Conservation (phyloP, 441 rosid species). For the Erodium texanum region DNA sequence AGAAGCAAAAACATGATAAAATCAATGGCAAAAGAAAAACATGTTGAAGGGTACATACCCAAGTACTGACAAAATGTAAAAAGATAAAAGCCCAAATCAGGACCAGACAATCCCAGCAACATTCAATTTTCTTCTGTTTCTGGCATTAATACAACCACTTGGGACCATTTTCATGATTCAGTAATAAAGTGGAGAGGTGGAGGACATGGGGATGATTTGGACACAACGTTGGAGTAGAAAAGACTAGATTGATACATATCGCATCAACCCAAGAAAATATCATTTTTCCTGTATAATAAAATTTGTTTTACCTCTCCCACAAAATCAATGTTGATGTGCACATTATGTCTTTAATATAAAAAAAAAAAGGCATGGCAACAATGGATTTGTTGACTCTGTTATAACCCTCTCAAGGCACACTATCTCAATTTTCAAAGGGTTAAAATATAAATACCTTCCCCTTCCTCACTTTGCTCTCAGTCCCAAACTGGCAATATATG, state of each 20-base stretch:
- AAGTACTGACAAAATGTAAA: too few relatives aligned
- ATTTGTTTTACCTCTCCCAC: not conserved
- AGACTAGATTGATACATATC: too few relatives aligned
- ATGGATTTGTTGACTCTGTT: too few relatives aligned
- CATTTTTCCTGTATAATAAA: too few relatives aligned
- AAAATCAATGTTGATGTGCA: not conserved
- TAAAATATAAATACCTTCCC: not conserved
- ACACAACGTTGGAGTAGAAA: constrained; percentile 5
- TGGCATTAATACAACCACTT: not conserved
- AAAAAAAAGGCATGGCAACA: not conserved
- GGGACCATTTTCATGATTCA: constrained; percentile 16
- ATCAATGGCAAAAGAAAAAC: too few relatives aligned
- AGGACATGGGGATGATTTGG: constrained; percentile 2
- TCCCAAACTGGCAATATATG: not conserved
- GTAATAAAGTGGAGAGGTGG: too few relatives aligned
- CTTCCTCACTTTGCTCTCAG: too few relatives aligned
- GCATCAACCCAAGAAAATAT: too few relatives aligned
- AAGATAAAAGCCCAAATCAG: not conserved
- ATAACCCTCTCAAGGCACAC: too few relatives aligned
- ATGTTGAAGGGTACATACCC: too few relatives aligned
- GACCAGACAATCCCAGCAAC: not conserved
- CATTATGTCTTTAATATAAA: not conserved
- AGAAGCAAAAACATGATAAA: too few relatives aligned
- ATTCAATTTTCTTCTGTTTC: not conserved
- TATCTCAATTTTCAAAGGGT: too few relatives aligned